Evolutionary conservation across 2,329 filamentous ascomycete species (phyloP).

Genomic region (Pseudopithomyces maydicus): DNA sequence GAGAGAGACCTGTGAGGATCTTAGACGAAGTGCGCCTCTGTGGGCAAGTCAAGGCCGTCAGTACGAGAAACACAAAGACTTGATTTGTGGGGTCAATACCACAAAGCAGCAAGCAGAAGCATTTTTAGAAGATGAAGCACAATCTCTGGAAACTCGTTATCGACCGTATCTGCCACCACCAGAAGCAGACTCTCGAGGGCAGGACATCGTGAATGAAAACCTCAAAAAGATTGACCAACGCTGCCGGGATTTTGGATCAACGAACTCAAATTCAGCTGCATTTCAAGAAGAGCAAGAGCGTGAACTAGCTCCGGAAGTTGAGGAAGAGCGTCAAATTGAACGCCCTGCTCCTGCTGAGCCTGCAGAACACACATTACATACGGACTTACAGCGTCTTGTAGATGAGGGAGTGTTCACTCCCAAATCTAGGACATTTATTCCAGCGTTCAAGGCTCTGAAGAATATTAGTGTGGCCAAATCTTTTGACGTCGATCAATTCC

Average conservation of each 20-base stretch:
- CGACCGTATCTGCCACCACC: constrained; percentile 33
- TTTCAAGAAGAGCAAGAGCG: constrained; percentile 72
- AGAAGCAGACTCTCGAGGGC: constrained; percentile 3
- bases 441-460: constrained; percentile 54
- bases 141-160: constrained; percentile 60
- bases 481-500: constrained; percentile 45
- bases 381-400: constrained; percentile 51
- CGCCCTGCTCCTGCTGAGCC: constrained; percentile 51
- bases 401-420: no score
- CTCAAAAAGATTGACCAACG: constrained; percentile 24
- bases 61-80: constrained; percentile 49
- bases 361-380: constrained; percentile 50
- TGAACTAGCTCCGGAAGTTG: constrained; percentile 68
- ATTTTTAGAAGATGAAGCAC: constrained; percentile 62
- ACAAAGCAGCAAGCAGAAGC: constrained; percentile 38
- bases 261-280: constrained; percentile 39
- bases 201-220: constrained; percentile 22
- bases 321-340: constrained; percentile 63
- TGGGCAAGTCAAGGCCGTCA: constrained; percentile 66
- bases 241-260: constrained; percentile 31
- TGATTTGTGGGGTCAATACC: constrained; percentile 37
- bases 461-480: constrained; percentile 48
- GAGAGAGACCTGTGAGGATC: constrained; percentile 59
- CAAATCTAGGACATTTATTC: constrained; percentile 46
- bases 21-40: constrained; percentile 57